Evolutionary conservation across 2,329 filamentous ascomycete species (phyloP).

Genomic region (Fusarium heterosporum): DNA sequence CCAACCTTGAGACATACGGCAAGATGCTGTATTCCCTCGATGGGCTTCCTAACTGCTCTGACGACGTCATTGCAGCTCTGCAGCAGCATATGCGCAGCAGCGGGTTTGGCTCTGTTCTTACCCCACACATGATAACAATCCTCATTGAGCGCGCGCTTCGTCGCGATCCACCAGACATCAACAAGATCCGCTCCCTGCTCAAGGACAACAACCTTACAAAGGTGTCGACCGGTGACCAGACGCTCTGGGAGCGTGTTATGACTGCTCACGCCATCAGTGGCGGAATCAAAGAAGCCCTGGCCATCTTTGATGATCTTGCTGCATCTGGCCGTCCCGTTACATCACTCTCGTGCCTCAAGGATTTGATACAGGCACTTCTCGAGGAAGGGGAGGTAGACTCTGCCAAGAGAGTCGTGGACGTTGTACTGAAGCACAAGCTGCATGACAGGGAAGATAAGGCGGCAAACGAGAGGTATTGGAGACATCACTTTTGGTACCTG

Average conservation of each 20-base stretch:
- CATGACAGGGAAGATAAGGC: slow-evolving; percentile 33
- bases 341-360: slow-evolving; percentile 57
- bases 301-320: slow-evolving; percentile 60
- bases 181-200: slow-evolving; percentile 70
- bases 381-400: slow-evolving; percentile 39
- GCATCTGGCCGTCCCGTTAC: slow-evolving; percentile 55
- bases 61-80: slow-evolving; percentile 68
- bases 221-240: slow-evolving; percentile 61
- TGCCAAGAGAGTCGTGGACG: slow-evolving; percentile 51
- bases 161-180: slow-evolving; percentile 67
- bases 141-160: slow-evolving; percentile 76
- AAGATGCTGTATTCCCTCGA: slow-evolving; percentile 72
- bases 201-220: slow-evolving; percentile 62
- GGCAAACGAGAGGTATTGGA: slow-evolving; percentile 55
- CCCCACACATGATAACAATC: slow-evolving; percentile 78
- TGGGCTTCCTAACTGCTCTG: slow-evolving; percentile 53
- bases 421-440: slow-evolving; percentile 48
- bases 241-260: slow-evolving; percentile 78
- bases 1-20: slow-evolving; percentile 73
- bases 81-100: slow-evolving; percentile 70
- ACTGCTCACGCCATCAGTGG: slow-evolving; percentile 71
- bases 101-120: slow-evolving; percentile 65
- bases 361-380: slow-evolving; percentile 55
- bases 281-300: slow-evolving; percentile 62
- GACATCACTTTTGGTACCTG: slow-evolving; percentile 63